Percentiles rank a stretch among this genome's conserved stretches.
Conservation (phyloP, 805 yeast species). For the Diddensiella santjacobensis region DNA sequence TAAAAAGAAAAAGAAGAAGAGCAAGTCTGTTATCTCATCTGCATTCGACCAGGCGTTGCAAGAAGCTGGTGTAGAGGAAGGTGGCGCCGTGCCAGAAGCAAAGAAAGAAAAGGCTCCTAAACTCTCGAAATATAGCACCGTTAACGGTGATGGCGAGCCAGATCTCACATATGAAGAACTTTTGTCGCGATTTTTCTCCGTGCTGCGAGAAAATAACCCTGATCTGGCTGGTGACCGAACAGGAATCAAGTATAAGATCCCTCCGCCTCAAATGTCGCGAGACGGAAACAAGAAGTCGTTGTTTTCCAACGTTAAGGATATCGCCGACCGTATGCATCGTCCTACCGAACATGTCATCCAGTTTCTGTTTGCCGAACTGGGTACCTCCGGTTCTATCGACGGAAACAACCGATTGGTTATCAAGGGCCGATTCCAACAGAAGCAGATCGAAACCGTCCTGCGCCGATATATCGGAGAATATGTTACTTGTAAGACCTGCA, state of each 20-base stretch:
- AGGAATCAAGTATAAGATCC: conserved; percentile 89
- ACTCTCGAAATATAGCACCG: conserved; percentile 35
- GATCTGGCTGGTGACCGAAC: conserved; percentile 96
- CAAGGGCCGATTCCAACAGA: conserved; percentile 97
- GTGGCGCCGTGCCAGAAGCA: conserved; percentile 20
- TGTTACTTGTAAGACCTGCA: conserved; percentile 98
- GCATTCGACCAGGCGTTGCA: conserved; percentile 89
- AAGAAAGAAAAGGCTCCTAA: conserved; percentile 25
- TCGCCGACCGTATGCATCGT: conserved; percentile 90
- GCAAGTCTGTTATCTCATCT: conserved; percentile 47
- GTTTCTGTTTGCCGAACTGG: conserved; percentile 95
- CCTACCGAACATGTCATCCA: conserved; percentile 96
- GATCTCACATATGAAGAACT: conserved; percentile 74
- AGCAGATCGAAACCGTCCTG: conserved; percentile 93
- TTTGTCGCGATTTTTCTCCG: conserved; percentile 77
- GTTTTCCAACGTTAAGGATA: conserved; percentile 93
- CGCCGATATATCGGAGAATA: conserved; percentile 96
- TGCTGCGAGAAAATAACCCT: conserved; percentile 90
- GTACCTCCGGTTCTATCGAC: conserved; percentile 98
- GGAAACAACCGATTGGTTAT: conserved; percentile 96
- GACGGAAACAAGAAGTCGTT: conserved; percentile 96
- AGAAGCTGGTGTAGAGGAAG: conserved; percentile 78
- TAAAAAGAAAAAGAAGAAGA: conserved; percentile 43
- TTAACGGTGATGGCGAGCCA: conserved; percentile 35
- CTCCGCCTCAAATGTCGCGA: conserved; percentile 95